These are phyloP conservation scores for Aurantiochytrium sp. DNA, from an alignment of 108 stramenopile species.

Conservation along the genomic window DNA sequence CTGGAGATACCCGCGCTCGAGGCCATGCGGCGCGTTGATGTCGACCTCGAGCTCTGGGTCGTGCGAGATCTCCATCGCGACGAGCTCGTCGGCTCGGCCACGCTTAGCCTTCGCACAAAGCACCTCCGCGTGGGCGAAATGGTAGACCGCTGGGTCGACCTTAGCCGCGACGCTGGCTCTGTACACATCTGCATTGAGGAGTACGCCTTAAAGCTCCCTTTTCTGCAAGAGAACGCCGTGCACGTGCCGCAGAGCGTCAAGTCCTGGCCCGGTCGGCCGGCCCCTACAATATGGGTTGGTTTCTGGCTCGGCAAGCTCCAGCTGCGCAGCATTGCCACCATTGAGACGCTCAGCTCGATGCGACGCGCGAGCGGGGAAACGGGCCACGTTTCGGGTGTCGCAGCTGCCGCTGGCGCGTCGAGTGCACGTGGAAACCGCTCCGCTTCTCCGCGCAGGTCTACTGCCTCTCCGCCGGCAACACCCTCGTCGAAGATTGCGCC, in stretches of 20 bases:
- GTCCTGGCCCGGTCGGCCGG: background rate
- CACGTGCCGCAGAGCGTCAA: background rate
- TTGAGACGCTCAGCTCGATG: background rate
- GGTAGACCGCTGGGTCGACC: background rate
- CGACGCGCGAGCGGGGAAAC: background rate
- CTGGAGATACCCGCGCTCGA: background rate
- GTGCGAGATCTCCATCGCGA: background rate
- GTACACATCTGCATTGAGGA: background rate
- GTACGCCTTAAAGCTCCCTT: background rate
- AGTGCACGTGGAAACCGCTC: background rate
- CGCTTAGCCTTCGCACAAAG: background rate
- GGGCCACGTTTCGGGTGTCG: background rate
- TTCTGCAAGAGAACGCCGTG: background rate
- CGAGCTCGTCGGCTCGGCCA: background rate
- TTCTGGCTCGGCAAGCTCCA: background rate
- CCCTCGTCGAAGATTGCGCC: too few relatives aligned
- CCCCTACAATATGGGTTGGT: background rate
- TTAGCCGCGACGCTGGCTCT: background rate
- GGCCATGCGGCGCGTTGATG: background rate
- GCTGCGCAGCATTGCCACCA: constrained; percentile 9
- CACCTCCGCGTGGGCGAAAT: background rate
- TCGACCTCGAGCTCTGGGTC: background rate
- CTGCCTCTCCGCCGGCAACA: too few relatives aligned
- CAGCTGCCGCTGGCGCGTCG: background rate
- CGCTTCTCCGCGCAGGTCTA: too few relatives aligned